Base-by-base conservation (phyloP, 129 eudicot species). In the Lactuca saligna region DNA sequence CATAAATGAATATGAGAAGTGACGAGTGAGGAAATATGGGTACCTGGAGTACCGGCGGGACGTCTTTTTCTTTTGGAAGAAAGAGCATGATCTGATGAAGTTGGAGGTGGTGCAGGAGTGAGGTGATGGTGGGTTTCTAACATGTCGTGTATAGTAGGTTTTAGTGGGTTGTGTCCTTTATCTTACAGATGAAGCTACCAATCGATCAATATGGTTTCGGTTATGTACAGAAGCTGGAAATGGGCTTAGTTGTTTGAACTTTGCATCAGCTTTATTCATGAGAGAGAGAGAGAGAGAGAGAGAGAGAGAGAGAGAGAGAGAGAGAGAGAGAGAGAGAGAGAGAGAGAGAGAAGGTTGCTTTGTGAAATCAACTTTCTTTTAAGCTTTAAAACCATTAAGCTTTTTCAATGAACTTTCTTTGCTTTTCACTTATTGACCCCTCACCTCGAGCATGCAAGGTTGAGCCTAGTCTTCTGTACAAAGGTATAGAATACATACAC, bases 1-100 rank as follows among this genome's bases (percentile, higher is more conserved):
- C 7, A 7, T 39, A 39, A 8, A 5, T 7, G 9, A 42, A 42
- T 42, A 8, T 9, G 13, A 42, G 3, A 8, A 42, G 12, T 35
- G 6, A 25, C 29, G 1, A 25, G 6, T 8, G 13, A 42, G 49
- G 49, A 42, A 8, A 42, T 42, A 2, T 42, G 72, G 66, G 3
- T 38, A 81, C 90, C 90, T 69, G 90, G 90, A 60, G 90, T 85
- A 63, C 90, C 90, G 6, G 87, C 87, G 5, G 90, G 90, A 31
- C 87, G 82, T 61, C 90, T 76, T 85, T 82, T 85, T 17, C 90
- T 76, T 73, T 73, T 82, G 68, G 17, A 73, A 50, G 76, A 74
- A 56, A 62, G 66, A 2, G 76, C 83, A 79, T 82, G 74, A 70
- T 82, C 91, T 49, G 82, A 69, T 31, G 78, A 82, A 39, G 87